Evolutionary conservation across 1,284 basidiomycete species (phyloP).

Genomic region (Cryptococcus neoformans): DNA sequence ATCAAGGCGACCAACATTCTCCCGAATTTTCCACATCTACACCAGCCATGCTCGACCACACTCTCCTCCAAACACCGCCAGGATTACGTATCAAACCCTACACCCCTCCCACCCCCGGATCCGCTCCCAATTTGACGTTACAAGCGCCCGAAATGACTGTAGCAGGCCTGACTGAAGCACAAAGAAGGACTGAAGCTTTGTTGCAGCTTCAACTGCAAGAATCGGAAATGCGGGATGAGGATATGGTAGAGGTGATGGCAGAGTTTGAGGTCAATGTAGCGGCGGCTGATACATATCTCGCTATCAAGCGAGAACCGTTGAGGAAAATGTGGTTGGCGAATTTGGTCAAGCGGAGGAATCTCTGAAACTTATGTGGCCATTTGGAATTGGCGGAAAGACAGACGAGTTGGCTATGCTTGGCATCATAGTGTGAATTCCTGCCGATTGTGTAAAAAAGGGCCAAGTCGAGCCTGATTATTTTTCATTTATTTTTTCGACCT

Average conservation of each 20-base stretch:
- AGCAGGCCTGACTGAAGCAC: slow-evolving; percentile 21
- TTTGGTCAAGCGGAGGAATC: slow-evolving; percentile 19
- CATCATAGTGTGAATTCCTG: too few species aligned
- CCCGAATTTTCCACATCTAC: too few species aligned
- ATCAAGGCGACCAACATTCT: too few species aligned
- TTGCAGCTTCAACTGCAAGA: slow-evolving; percentile 29
- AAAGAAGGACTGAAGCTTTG: slow-evolving; percentile 37
- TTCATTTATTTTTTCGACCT: too few species aligned
- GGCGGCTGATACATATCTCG: slow-evolving; percentile 39
- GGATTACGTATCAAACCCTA: neutral
- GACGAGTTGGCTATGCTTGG: too few species aligned
- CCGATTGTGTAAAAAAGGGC: too few species aligned
- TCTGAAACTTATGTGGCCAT: neutral
- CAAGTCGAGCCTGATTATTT: too few species aligned
- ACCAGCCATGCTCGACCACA: too few species aligned
- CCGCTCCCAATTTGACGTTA: neutral
- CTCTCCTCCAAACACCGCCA: neutral
- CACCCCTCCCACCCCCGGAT: neutral
- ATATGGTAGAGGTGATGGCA: slow-evolving; percentile 31
- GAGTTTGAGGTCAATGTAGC: slow-evolving; percentile 38
- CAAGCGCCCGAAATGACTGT: neutral
- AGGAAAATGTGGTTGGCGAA: slow-evolving; percentile 23
- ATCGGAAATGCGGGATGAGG: slow-evolving; percentile 30
- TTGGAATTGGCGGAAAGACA: too few species aligned
- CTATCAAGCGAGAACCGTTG: slow-evolving; percentile 24